These are phyloP conservation scores for Penicillium maclennaniae DNA, from an alignment of 495 filamentous ascomycete genomes.

Conservation along the genomic window DNA sequence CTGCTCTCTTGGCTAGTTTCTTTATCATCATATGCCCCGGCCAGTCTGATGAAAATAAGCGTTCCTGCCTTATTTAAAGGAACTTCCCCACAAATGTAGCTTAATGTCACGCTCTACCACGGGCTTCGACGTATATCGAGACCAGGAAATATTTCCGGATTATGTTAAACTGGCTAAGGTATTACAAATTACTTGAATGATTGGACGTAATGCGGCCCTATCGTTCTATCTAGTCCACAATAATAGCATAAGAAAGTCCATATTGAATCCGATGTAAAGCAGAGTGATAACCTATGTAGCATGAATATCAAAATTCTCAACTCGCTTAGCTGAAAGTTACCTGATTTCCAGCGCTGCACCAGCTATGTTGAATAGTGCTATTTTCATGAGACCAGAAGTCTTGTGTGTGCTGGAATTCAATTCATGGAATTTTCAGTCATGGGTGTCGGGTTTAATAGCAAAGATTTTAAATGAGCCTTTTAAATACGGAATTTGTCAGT, in stretches of 20 bases:
- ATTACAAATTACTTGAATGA: neutral
- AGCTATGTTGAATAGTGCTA: constrained; percentile 1
- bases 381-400: neutral
- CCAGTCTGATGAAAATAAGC: constrained; percentile 33
- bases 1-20: constrained; percentile 12
- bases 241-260: neutral
- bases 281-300: neutral
- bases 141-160: neutral
- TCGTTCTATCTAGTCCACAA: neutral
- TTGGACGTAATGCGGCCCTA: neutral
- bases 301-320: neutral
- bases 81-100: constrained; percentile 1
- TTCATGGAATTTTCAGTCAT: constrained; percentile 1
- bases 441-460: constrained; percentile 2
- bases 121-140: neutral
- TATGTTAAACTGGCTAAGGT: neutral
- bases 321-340: neutral
- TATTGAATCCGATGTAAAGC: neutral
- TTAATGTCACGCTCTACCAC: constrained; percentile 27
- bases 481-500: neutral
- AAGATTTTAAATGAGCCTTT: constrained; percentile 8
- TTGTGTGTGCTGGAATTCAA: neutral
- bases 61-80: constrained; percentile 7
- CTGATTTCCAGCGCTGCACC: neutral
- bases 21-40: constrained; percentile 24